Conservation (phyloP, 345 rosid genomes). For the Melaleuca alternifolia region DNA sequence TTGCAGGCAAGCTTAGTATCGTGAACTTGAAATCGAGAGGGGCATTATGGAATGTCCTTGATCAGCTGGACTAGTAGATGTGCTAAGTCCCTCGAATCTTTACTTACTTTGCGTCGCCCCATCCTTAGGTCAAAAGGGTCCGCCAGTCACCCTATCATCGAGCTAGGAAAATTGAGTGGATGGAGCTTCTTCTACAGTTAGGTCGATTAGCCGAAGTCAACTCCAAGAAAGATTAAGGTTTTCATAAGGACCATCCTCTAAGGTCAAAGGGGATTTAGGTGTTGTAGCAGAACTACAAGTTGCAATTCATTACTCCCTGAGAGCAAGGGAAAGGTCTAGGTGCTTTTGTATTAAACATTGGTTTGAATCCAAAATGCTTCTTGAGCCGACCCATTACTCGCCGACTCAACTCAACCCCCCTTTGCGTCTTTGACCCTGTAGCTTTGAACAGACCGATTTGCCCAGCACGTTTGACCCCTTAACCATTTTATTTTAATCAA, state of each 20-base stretch:
- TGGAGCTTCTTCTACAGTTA: not conserved
- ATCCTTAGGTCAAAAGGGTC: not conserved
- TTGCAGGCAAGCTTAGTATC: not conserved
- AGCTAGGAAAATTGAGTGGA: not conserved
- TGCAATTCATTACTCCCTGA: not conserved
- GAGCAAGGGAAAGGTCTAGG: not conserved
- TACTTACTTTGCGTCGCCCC: not conserved
- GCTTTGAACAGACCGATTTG: not conserved
- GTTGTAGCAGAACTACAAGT: not conserved
- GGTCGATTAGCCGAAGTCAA: not conserved
- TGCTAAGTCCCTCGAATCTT: not conserved
- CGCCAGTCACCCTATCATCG: not conserved
- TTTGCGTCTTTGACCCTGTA: not conserved
- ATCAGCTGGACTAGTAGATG: not conserved
- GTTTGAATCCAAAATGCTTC: not conserved
- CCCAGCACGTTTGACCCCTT: not conserved
- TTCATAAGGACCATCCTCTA: not conserved
- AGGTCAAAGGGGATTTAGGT: not conserved
- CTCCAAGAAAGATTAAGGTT: not conserved
- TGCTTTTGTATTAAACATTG: not conserved
- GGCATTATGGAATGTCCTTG: not conserved
- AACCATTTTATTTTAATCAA: not conserved
- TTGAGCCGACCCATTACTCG: not conserved
- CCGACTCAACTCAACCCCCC: not conserved
- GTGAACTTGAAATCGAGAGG: not conserved